Evolutionary conservation across 768 basidiomycete genomes (phyloP), one percentile per base, ranked within the genome.

Genomic region (Dioszegia aurantiaca): DNA sequence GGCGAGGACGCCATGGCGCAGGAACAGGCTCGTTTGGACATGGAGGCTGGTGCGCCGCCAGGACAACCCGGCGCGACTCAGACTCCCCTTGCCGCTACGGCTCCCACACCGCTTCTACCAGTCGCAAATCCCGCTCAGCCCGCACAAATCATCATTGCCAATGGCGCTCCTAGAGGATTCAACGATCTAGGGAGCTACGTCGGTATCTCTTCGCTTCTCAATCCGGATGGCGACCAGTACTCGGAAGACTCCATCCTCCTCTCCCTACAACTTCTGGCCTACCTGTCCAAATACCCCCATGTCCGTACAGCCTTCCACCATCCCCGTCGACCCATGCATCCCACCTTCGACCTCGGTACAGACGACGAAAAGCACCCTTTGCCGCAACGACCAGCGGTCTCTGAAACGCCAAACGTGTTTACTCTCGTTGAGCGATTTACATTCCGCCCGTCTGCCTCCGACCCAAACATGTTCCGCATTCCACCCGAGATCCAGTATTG

Each of bases 241-340:
- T 83, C 90, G 26, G 92, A 98, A 72, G 94, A 99, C 68, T 93
- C 95, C 62, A 90, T 98, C 0, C 80, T 98, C 1, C 83, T 93
- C 9, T 85, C 87, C 19, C 79, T 99, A 12, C 94, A 99, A 75
- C 85, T 98, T 1, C 82, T 99, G 1, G 95, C 95, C 2, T 98
- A 99, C 73, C 81, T 98, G 17, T 90, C 88, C 79, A 98, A 99
- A 77, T 98, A 99, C 73, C 92, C 95, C 0, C 94, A 98, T 74
- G 94, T 98, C 3, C 82, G 95, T 10, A 87, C 92, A 69, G 90
- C 92, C 5, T 98, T 99, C 73, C 95, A 98, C 75, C 89, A 90
- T 73, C 86, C 85, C 31, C 67, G 76, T 21, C 65, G 70, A 47
- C 76, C 72, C 3, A 69, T 73, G 63, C 74, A 75, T 54, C 73